A percentile compares a stretch with the other conserved stretches of the same genome.
Conservation (phyloP, 139 green algal species). For the Chlorella sp. region DNA sequence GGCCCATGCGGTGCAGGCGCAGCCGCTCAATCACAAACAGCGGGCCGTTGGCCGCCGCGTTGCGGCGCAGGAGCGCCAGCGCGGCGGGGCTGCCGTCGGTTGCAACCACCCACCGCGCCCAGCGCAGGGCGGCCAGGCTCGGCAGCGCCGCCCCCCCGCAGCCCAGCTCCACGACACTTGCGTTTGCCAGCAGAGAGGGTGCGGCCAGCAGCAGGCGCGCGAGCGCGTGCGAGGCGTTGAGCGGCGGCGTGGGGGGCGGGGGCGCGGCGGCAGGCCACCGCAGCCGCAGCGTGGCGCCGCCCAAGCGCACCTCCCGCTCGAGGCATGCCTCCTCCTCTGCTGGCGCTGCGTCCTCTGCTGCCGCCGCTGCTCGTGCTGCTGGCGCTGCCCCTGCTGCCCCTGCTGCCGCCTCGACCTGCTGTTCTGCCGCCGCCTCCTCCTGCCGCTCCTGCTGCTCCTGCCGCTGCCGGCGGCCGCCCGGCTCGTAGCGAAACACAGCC, state of each 20-base stretch:
- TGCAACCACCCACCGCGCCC: slow-evolving; percentile 31
- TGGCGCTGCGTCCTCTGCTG: neutral
- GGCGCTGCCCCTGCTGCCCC: slow-evolving; percentile 5
- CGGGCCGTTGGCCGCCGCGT: slow-evolving; percentile 37
- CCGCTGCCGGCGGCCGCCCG: neutral
- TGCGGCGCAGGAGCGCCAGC: slow-evolving; percentile 22
- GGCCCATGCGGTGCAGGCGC: slow-evolving; percentile 6
- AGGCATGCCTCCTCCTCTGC: neutral
- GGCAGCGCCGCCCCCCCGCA: slow-evolving; percentile 26
- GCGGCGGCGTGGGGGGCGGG: neutral
- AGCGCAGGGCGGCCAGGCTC: slow-evolving; percentile 32
- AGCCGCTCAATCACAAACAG: slow-evolving; percentile 20
- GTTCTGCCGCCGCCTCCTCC: slow-evolving; percentile 5
- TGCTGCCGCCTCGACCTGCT: slow-evolving; percentile 23
- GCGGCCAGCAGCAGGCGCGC: neutral
- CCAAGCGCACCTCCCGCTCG: neutral
- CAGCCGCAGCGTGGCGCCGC: neutral
- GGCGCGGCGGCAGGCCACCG: neutral
- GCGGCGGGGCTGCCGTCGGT: slow-evolving; percentile 24
- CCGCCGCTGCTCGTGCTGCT: neutral
- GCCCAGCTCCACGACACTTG: slow-evolving; percentile 40
- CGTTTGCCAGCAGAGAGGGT: neutral
- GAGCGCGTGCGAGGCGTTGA: neutral
- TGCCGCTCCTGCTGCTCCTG: slow-evolving; percentile 6
- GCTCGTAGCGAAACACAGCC: slow-evolving; percentile 54